Percentiles rank a stretch among this genome's conserved stretches.
These are phyloP conservation scores for Pythium monospermum DNA, from an alignment of 352 stramenopile genomes.

Conservation along the genomic window DNA sequence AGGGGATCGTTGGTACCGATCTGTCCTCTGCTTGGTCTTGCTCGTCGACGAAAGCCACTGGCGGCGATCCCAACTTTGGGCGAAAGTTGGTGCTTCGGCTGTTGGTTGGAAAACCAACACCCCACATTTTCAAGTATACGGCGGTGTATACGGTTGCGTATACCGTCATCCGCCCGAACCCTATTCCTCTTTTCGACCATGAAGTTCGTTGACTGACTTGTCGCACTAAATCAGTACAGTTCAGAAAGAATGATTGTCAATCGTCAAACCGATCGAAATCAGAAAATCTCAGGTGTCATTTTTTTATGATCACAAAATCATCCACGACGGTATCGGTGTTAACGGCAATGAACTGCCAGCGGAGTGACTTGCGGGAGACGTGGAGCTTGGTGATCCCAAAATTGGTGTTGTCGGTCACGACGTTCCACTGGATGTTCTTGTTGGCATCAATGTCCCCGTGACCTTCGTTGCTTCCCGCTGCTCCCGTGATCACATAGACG, in stretches of 20 bases:
- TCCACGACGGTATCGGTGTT: constrained; percentile 11
- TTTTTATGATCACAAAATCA: constrained; percentile 21
- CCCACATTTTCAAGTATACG: constrained; percentile 13
- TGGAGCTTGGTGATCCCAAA: constrained; percentile 19
- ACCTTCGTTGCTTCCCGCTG: constrained; percentile 19
- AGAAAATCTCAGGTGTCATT: background rate
- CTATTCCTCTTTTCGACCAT: too few relatives aligned
- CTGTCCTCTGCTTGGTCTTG: background rate
- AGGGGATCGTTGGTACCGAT: background rate
- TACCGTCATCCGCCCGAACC: too few relatives aligned
- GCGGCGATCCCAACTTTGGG: background rate
- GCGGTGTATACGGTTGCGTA: background rate
- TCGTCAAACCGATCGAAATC: background rate
- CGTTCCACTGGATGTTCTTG: constrained; percentile 13
- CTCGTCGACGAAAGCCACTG: constrained; percentile 7
- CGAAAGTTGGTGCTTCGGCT: background rate
- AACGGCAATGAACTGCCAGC: constrained; percentile 16
- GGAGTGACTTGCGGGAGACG: constrained; percentile 12
- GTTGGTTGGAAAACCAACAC: too few relatives aligned
- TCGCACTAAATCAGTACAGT: too few relatives aligned
- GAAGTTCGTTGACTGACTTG: too few relatives aligned
- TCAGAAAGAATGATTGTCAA: too few relatives aligned
- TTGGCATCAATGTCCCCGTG: constrained; percentile 8
- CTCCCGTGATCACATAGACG: constrained; percentile 63
- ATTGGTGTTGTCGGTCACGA: constrained; percentile 11